Evolutionary conservation across 495 filamentous ascomycete species (phyloP), one percentile per base, ranked within the genome.

Genomic region (Hypomontagnella submonticulosa): DNA sequence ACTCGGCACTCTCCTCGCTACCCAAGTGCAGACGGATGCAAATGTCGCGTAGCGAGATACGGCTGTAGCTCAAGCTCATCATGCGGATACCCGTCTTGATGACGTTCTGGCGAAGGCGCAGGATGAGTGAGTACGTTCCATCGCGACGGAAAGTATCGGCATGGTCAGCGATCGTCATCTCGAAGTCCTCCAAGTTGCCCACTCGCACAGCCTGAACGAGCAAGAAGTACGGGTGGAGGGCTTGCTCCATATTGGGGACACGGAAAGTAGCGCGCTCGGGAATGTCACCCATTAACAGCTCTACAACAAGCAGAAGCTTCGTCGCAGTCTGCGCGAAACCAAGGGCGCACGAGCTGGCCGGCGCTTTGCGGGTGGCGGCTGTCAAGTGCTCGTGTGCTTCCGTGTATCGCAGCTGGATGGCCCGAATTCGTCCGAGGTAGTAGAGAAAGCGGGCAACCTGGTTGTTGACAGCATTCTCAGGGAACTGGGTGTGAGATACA

Each of bases 21-120:
- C 92, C 90, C n/a, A 99, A 79, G 40, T 92, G 89, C 52, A 99
- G 83, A 44, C 95, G 90, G 61, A 97, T 91, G 81, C 96, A 98
- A 63, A 99, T 99, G 72, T 99, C 95, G 52, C 95, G 88, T 43
- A 99, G 84, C n/a, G 93, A 97, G 73, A 99, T 99, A 57, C 93
- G 89, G 50, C 93, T 96, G 79, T 99, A 99, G 51, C 92, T 95
- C 71, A 99, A 81, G 27, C 93, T 97, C 88, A 99, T 97, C 92
- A 97, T 97, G 63, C 95, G 92, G 67, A 99, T 95, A 67, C 95
- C 95, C 33, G 95, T 99, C 81, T 97, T 97, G 87, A 99, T 98
- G 75, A 99, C 95, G 77, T 98, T 98, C 75, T 99, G 95, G 51
- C 95, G 87, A 37, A 99, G 83, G 44, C 95, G 92, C 61, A 97